Base-by-base conservation (phyloP, 2,329 filamentous ascomycete genomes). In the Elsinoe necatrix region DNA sequence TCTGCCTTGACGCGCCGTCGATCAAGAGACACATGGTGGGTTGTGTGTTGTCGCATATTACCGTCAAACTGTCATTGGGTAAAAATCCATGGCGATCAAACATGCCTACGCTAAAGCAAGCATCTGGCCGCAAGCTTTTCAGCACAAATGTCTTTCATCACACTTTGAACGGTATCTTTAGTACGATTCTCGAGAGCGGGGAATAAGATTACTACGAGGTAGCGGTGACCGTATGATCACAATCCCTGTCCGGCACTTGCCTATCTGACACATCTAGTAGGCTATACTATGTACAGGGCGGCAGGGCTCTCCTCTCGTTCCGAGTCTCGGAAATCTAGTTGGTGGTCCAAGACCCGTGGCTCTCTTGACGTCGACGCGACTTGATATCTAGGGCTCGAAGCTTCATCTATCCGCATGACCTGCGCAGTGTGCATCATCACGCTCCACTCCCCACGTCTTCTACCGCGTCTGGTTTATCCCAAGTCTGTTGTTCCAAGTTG, bases 401-500 rank as follows among this genome's bases (percentile, higher is more conserved):
- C 41, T 45, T 27, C 41, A 27, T 14, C 20, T 27, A 45, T 21
- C 34, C 14, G 14, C 45, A 21, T 12, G 20, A 25, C 2, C 34
- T 20, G 16, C 16, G 18, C 31, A 37, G 12, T 6, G 21, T 12
- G 31, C 29, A 37, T 25, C 48, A 52, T 34, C 20, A 11, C 14
- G 34, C 21, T n/a, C 18, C 48, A 37, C 31, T 52, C 18, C 48
- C 48, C n/a, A 25, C 21, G 16, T 52, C 31, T 25, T 93, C 88
- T 25, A 86, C 80, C 1, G 87, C 87, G 67, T 80, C 85, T 34
- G 73, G 69, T 57, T 82, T 75, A 69, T 91, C 80, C 89, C 90
- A 95, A 29, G 85, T 89, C 58, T 77, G 75, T 64, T 75, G 75
- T 73, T 95, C 91, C 45, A 95, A 69, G 35, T 62, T 62, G 63